Evolutionary conservation across 2,329 filamentous ascomycete genomes (phyloP), one percentile per base, ranked within the genome.

Genomic region (Tolypocladium guangdongense): DNA sequence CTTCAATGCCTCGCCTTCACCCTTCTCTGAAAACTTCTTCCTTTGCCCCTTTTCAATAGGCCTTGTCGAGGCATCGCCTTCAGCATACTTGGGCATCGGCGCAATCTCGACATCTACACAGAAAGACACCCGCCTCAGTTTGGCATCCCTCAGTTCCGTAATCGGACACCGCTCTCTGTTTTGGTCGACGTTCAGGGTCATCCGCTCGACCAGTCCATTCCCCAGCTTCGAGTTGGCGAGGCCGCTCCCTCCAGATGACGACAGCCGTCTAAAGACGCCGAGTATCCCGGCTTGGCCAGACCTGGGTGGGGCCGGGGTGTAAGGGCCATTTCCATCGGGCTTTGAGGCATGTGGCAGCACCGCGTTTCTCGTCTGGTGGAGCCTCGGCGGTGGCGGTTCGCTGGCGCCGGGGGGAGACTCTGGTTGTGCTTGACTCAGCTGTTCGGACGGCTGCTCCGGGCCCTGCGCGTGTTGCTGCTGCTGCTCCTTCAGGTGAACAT

Each of bases 21-120:
- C 82, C 62, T 83, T 86, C 62, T 89, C 86, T 37, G 78, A 75
- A 18, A 80, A 71, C 62, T 80, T 86, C 54, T 80, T 82, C 64
- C 84, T 88, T 24, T 81, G 74, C 2, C 70, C 67, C 54, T 70
- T 71, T 54, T 80, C 79, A 45, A 72, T 71, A n/a, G 47, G 63
- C 52, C 71, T 74, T 6, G 54, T 58, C 49, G 43, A 66, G 11
- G 77, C 68, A 7, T 79, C 78, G 18, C 76, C 76, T 3, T 93
- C 88, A 16, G 75, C 71, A 60, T 95, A 93, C 60, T 82, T 84
- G 27, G 91, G 89, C 64, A 89, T 84, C 0, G 90, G 89, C 3
- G 92, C 92, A 64, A 99, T 95, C 68, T 99, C 93, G 5, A 99
- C 91, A 64, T 99, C 93, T 3, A 99, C 93, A 61, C 89, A 96